Evolutionary conservation across 306 rosid species (phyloP).

Genomic region (Cucurbita ficifolia): DNA sequence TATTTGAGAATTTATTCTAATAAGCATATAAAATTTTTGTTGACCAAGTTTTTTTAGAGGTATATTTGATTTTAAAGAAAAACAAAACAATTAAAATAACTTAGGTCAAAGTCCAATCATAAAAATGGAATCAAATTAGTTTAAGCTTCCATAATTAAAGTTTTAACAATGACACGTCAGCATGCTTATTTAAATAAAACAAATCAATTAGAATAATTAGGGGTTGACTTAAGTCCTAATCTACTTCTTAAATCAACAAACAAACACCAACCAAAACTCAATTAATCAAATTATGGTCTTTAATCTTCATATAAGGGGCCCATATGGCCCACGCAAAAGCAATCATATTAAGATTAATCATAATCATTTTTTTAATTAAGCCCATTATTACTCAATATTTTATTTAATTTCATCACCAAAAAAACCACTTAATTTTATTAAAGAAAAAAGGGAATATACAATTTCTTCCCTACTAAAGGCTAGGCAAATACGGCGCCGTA

Average conservation of each 20-base stretch:
- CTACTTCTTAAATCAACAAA: background rate
- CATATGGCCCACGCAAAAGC: background rate
- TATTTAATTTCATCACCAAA: background rate
- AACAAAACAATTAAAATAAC: background rate
- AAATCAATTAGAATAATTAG: background rate
- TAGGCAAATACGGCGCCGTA: background rate
- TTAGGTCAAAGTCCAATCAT: background rate
- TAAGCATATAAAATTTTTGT: too few relatives aligned
- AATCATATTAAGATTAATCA: background rate
- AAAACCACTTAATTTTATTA: background rate
- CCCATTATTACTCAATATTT: background rate
- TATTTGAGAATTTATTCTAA: too few relatives aligned
- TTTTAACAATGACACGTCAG: background rate
- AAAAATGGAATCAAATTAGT: background rate
- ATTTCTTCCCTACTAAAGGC: background rate
- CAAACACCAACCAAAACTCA: background rate
- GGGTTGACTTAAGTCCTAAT: conserved; percentile 7
- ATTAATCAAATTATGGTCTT: background rate
- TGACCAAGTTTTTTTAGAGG: too few relatives aligned
- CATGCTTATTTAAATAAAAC: background rate
- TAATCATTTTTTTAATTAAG: background rate
- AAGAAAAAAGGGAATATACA: background rate
- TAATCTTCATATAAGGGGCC: background rate
- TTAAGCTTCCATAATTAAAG: background rate
- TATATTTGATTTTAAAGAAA: too few relatives aligned